Evolutionary conservation across 345 rosid genomes (phyloP).

Genomic region (Camelina hispida): DNA sequence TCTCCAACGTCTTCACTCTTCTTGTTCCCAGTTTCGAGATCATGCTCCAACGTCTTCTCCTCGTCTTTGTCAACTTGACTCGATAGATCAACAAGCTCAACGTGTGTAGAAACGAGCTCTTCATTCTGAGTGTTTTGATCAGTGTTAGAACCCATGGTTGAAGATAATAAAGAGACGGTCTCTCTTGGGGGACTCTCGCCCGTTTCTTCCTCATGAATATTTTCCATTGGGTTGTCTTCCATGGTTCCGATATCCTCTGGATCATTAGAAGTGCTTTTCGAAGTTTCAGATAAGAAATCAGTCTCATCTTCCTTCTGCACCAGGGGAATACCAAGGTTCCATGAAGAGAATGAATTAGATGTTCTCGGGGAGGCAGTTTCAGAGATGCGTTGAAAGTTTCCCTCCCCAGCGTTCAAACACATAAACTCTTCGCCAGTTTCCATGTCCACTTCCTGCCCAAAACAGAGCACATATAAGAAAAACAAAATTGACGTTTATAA

Average conservation of each 20-base stretch:
- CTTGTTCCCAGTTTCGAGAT: constrained; percentile 30
- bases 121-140: constrained; percentile 30
- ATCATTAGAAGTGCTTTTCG: constrained; percentile 54
- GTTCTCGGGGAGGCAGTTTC: constrained; percentile 54
- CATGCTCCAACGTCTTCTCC: constrained; percentile 47
- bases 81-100: constrained; percentile 28
- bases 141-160: constrained; percentile 36
- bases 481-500: not conserved
- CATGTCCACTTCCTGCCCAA: constrained; percentile 55
- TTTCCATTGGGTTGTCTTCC: constrained; percentile 38
- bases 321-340: constrained; percentile 58
- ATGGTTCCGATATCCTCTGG: constrained; percentile 63
- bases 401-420: constrained; percentile 60
- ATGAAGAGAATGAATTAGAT: constrained; percentile 49
- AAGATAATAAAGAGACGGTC: constrained; percentile 27
- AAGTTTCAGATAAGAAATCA: constrained; percentile 51
- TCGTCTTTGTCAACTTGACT: constrained; percentile 38
- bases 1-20: constrained; percentile 10
- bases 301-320: constrained; percentile 49
- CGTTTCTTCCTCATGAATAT: constrained; percentile 37
- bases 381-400: constrained; percentile 52
- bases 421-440: constrained; percentile 58
- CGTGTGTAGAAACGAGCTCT: constrained; percentile 25
- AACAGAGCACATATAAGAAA: constrained; percentile 15
- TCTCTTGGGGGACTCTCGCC: constrained; percentile 46